phyloP scores from a whole-genome alignment of 345 rosid genomes.

The Eucalyptus camaldulensis region DNA sequence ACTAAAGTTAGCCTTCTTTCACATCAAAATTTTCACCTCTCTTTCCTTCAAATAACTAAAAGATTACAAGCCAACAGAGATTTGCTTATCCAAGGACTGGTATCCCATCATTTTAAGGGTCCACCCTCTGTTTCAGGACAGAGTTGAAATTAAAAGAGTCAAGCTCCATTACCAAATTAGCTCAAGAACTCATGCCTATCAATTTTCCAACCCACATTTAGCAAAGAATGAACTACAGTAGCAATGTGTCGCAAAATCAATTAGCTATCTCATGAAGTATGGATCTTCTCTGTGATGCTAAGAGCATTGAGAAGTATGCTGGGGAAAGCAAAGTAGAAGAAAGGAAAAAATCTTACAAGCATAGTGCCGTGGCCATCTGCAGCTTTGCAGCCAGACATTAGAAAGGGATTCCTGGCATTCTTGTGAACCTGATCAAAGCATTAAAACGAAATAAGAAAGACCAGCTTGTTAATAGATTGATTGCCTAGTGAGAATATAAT shows the following conservation, averaged over 20 bases:
- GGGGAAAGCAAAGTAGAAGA: not conserved
- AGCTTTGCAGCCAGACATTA: conserved; percentile 97
- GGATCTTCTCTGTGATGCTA: not conserved
- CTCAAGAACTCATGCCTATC: not conserved
- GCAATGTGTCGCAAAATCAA: fast-evolving
- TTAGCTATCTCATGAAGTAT: not conserved
- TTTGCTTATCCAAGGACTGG: not conserved
- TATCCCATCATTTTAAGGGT: not conserved
- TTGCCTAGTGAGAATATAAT: not conserved
- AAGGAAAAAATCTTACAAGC: conserved; percentile 43
- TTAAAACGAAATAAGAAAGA: not conserved
- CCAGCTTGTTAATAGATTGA: not conserved
- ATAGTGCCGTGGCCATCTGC: conserved; percentile 92
- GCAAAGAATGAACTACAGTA: not conserved
- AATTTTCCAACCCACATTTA: not conserved
- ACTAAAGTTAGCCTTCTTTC: not conserved
- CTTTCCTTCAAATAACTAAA: not conserved
- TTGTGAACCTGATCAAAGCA: conserved; percentile 51
- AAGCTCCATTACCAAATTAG: not conserved
- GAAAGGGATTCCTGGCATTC: conserved; percentile 60
- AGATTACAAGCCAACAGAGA: not conserved
- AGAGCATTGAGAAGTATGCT: not conserved
- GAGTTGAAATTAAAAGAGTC: not conserved
- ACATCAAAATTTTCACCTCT: not conserved
- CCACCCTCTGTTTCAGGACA: not conserved